These are phyloP conservation scores for Russula earlei DNA, from an alignment of 768 basidiomycete species.

Conservation along the genomic window DNA sequence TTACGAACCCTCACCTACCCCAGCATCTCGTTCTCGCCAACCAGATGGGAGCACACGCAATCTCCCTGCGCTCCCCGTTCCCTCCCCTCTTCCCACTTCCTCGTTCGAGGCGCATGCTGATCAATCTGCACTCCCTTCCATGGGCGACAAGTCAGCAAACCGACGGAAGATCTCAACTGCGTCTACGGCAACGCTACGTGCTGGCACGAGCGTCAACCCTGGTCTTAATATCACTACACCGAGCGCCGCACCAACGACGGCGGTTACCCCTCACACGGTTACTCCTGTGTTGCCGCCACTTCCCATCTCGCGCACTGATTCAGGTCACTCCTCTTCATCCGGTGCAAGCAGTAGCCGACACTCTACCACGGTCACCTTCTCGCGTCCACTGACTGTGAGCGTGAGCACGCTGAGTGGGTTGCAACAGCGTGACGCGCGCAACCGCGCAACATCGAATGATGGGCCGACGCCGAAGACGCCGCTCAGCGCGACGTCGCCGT, in stretches of 20 bases:
- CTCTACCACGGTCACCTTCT: constrained; percentile 47
- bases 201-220: constrained; percentile 28
- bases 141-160: constrained; percentile 22
- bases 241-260: constrained; percentile 46
- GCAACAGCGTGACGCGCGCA: constrained; percentile 40
- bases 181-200: constrained; percentile 40
- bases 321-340: constrained; percentile 30
- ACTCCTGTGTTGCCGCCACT: constrained; percentile 28
- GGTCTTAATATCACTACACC: constrained; percentile 45
- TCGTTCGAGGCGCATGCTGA: constrained; percentile 44
- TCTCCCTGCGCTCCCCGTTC: constrained; percentile 42
- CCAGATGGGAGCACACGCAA: constrained; percentile 30
- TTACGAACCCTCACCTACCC: constrained; percentile 41
- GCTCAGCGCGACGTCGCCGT: constrained; percentile 30
- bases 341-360: constrained; percentile 25
- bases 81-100: constrained; percentile 48
- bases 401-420: constrained; percentile 46
- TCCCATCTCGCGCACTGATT: constrained; percentile 40
- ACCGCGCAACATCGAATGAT: constrained; percentile 29
- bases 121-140: constrained; percentile 18
- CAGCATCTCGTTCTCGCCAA: constrained; percentile 29
- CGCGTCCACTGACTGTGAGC: constrained; percentile 47
- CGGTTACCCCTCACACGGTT: constrained; percentile 55
- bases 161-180: constrained; percentile 37
- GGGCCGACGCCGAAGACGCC: constrained; percentile 26